Evolutionary conservation across 1,139 yeast genomes (phyloP).

Genomic region (Hansenula lynferdii): DNA sequence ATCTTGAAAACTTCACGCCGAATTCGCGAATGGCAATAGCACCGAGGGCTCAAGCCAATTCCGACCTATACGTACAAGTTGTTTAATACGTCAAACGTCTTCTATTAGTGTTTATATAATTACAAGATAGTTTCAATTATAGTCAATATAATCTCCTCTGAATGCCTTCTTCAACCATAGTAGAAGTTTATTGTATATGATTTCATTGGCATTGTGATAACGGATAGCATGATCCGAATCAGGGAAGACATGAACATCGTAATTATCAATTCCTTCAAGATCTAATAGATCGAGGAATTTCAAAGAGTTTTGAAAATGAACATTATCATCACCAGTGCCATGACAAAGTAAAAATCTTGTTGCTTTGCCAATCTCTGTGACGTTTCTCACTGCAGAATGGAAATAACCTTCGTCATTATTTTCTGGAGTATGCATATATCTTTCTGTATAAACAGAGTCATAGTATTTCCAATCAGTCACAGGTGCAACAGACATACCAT

Average conservation of each 20-base stretch:
- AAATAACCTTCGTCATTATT: slow-evolving; percentile 55
- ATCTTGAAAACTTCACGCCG: background rate
- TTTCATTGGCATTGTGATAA: slow-evolving; percentile 64
- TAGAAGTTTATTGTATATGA: slow-evolving; percentile 61
- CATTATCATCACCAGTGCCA: slow-evolving; percentile 82
- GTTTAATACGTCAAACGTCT: no score
- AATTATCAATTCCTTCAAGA: slow-evolving; percentile 56
- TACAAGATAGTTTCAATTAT: background rate
- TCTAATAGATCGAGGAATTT: slow-evolving; percentile 60
- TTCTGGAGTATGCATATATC: slow-evolving; percentile 71
- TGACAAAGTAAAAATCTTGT: slow-evolving; percentile 66
- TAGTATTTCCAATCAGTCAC: slow-evolving; percentile 75
- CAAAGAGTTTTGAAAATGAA: slow-evolving; percentile 69
- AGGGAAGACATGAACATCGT: slow-evolving; percentile 71
- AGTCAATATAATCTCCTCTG: slow-evolving; percentile 33
- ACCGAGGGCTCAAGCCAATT: background rate
- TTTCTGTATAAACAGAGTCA: slow-evolving; percentile 74
- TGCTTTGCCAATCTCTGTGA: slow-evolving; percentile 38
- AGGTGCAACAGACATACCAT: slow-evolving; percentile 77
- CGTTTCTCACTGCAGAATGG: slow-evolving; percentile 47
- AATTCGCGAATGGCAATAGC: background rate
- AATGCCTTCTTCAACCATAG: slow-evolving; percentile 56
- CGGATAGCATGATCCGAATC: slow-evolving; percentile 72
- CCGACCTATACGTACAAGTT: no score
- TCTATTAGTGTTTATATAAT: no score